phyloP scores from a whole-genome alignment of 208 protist species.

The Balamuthia mandrillaris region DNA sequence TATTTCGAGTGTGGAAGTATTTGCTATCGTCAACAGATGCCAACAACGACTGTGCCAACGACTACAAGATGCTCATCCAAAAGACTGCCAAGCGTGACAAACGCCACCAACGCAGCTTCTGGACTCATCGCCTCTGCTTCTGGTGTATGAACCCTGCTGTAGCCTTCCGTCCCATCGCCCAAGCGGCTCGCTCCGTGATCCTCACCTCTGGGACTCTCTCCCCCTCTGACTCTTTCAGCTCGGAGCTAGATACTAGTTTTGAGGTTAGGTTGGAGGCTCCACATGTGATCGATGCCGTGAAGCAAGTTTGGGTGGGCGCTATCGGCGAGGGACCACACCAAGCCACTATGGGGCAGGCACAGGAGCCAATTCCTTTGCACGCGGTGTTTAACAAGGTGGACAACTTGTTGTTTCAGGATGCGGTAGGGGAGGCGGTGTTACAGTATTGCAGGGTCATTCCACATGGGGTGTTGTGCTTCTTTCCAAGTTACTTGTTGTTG shows the following conservation, averaged over 20 bases:
- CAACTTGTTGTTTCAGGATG: constrained; percentile 33
- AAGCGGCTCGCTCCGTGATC: constrained; percentile 66
- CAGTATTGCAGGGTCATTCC: constrained; percentile 44
- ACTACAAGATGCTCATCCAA: constrained; percentile 20
- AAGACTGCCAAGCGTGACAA: not conserved
- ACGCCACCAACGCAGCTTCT: constrained; percentile 5
- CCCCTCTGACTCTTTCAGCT: constrained; percentile 79
- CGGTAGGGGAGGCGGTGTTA: constrained; percentile 47
- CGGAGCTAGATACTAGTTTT: constrained; percentile 74
- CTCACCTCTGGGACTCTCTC: constrained; percentile 91
- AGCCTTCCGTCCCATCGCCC: constrained; percentile 44
- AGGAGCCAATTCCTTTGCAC: not conserved
- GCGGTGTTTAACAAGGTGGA: not conserved
- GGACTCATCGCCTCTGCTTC: constrained; percentile 28
- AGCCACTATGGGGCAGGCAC: constrained; percentile 8
- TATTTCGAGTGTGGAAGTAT: constrained; percentile 30
- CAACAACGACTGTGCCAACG: not conserved
- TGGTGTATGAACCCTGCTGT: constrained; percentile 64
- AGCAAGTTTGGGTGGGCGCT: constrained; percentile 40
- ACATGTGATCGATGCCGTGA: constrained; percentile 81
- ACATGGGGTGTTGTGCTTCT: constrained; percentile 62
- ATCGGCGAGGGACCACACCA: not conserved
- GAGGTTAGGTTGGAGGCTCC: constrained; percentile 74
- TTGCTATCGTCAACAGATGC: no score
- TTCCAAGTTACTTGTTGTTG: constrained; percentile 56